phyloP scores from a whole-genome alignment of 495 filamentous ascomycete species.

The Chaetomium fimeti region DNA sequence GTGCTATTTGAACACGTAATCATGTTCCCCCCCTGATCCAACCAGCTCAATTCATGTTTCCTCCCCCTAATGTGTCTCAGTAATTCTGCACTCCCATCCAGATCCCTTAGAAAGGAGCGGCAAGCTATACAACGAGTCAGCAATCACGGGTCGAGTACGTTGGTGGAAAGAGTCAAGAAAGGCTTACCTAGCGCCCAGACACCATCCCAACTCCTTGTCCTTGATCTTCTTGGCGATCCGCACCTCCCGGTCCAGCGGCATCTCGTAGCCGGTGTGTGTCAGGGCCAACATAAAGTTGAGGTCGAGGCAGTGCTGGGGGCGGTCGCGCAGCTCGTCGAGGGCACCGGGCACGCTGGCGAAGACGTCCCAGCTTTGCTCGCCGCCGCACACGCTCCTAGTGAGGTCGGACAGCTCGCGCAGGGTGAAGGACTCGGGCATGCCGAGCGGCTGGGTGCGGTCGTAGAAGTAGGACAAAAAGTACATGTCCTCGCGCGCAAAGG shows the following conservation, averaged over 20 bases:
- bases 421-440: slow-evolving; percentile 95
- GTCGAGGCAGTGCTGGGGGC: slow-evolving; percentile 90
- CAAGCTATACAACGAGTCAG: slow-evolving; percentile 49
- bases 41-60: not conserved
- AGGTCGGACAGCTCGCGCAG: slow-evolving; percentile 82
- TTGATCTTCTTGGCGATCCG: slow-evolving; percentile 98
- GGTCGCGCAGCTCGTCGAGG: slow-evolving; percentile 66
- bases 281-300: slow-evolving; percentile 92
- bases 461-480: slow-evolving; percentile 98
- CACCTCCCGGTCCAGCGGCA: slow-evolving; percentile 93
- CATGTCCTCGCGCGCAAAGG: slow-evolving; percentile 86
- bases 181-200: slow-evolving; percentile 86
- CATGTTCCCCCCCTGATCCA: not conserved
- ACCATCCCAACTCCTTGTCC: slow-evolving; percentile 96
- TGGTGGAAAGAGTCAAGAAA: not conserved
- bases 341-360: slow-evolving; percentile 74
- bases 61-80: slow-evolving; percentile 40
- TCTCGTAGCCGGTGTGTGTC: slow-evolving; percentile 94
- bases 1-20: slow-evolving; percentile 2
- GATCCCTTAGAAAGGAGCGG: slow-evolving; percentile 47
- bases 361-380: slow-evolving; percentile 69
- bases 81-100: slow-evolving; percentile 52
- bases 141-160: slow-evolving; percentile 1
- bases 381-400: slow-evolving; percentile 78
- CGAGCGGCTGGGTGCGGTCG: slow-evolving; percentile 85